Conservation (phyloP, 257 asterid genomes). For the Jasminum sambac region DNA sequence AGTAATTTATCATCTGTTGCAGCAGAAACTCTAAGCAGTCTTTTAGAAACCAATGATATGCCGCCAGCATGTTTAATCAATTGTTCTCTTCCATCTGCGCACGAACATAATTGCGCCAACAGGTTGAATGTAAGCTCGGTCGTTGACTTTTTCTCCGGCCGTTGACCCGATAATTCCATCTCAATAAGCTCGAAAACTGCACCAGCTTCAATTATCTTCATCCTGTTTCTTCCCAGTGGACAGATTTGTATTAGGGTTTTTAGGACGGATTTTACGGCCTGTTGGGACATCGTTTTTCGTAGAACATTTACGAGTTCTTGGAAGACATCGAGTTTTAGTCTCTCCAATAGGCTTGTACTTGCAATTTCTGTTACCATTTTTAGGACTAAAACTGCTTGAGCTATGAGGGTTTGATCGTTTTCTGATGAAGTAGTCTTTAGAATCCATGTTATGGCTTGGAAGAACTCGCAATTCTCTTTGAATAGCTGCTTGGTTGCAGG, state of each 20-base stretch:
- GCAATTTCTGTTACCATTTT: slow-evolving; percentile 34
- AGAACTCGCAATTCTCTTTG: slow-evolving; percentile 40
- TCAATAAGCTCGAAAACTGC: slow-evolving; percentile 59
- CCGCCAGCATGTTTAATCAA: slow-evolving; percentile 65
- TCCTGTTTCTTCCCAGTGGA: slow-evolving; percentile 47
- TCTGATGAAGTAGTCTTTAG: slow-evolving; percentile 16
- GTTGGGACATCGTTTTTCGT: slow-evolving; percentile 25
- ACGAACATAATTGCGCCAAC: slow-evolving; percentile 59
- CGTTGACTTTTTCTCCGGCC: background rate
- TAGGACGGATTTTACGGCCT: slow-evolving; percentile 39
- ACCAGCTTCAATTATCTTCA: slow-evolving; percentile 56
- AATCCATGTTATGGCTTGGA: slow-evolving; percentile 53
- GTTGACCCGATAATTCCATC: slow-evolving; percentile 31
- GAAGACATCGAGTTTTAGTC: slow-evolving; percentile 39
- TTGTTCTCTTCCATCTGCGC: slow-evolving; percentile 86
- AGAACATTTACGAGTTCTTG: slow-evolving; percentile 26
- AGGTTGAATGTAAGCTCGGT: slow-evolving; percentile 57
- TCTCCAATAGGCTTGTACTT: slow-evolving; percentile 32
- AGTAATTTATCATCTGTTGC: slow-evolving; percentile 59
- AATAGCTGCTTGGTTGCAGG: slow-evolving; percentile 42
- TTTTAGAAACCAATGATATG: slow-evolving; percentile 60
- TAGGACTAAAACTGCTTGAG: slow-evolving; percentile 41
- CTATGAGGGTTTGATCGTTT: slow-evolving; percentile 5
- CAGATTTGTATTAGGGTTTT: slow-evolving; percentile 46
- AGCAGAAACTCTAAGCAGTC: slow-evolving; percentile 63